Evolutionary conservation across 2,329 filamentous ascomycete species (phyloP), one percentile per base, ranked within the genome.

Genomic region (Neofusicoccum laricinum): DNA sequence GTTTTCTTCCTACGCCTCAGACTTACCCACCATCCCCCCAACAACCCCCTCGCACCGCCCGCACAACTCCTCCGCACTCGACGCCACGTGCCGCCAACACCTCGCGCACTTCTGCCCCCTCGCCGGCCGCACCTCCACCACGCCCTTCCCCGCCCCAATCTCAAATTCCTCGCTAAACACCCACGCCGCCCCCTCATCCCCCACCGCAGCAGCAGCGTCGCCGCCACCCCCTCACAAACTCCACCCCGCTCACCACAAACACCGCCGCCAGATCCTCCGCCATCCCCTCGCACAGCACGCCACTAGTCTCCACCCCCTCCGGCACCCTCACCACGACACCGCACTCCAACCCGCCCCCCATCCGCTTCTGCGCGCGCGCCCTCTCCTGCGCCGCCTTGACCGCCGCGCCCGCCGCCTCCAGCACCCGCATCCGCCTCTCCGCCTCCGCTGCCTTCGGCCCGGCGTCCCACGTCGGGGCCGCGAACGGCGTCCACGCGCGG

Each of bases 41-140:
- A 53, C 49, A 19, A 61, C 64, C 21, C 14, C 84, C 36, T 88
- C 86, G 75, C 94, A 98, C 72, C 92, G 82, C 55, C 76, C 78
- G 76, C 94, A 98, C 17, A 96, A 78, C 43, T 80, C 76, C 17
- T 90, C 86, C 69, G 89, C 83, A 53, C 78, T 77, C n/a, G 84
- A 80, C n/a, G 90, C 88, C 25, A 90, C 83, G 75, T 92, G 96
- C 67, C 90, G 86, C 95, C 95, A 99, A 78, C 95, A 99, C 58
- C 95, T 84, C 0, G 86, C 83, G 75, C 95, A 99, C 76, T 98
- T 99, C 51, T 82, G 78, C 12, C 79, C 76, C 14, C 75, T 75
- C 0, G 88, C 83, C 10, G 83, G 78, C 53, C 43, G n/a, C 32
- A 66, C 45, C n/a, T 59, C 55, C 10, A 25, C 55, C 12, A 34